These are phyloP conservation scores for Sungouiozyma ichnusensis DNA, from an alignment of 805 yeast species.

Conservation along the genomic window DNA sequence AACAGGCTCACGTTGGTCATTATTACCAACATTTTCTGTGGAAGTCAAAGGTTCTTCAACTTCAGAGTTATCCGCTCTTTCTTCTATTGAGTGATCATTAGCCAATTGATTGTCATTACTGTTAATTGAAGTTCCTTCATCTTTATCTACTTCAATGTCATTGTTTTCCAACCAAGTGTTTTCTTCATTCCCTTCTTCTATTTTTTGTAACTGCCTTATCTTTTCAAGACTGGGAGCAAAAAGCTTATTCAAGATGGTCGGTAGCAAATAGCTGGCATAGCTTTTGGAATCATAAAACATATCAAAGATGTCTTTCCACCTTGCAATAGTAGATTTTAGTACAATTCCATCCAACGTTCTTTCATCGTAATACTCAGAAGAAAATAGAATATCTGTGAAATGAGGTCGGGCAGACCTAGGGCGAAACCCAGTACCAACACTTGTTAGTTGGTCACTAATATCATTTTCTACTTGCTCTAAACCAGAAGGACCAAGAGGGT, in stretches of 20 bases:
- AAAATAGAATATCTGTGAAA: constrained; percentile 23
- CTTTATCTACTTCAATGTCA: not conserved
- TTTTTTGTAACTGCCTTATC: constrained; percentile 18
- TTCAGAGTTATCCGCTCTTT: constrained; percentile 7
- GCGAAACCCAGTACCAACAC: constrained; percentile 18
- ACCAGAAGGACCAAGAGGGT: constrained; percentile 27
- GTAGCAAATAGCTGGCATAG: constrained; percentile 30
- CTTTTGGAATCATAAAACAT: constrained; percentile 39
- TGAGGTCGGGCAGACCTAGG: constrained; percentile 19
- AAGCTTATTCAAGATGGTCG: constrained; percentile 37
- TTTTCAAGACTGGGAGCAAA: constrained; percentile 39
- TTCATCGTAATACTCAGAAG: constrained; percentile 26
- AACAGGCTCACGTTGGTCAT: constrained; percentile 38
- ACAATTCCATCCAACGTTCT: constrained; percentile 24
- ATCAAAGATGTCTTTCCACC: constrained; percentile 56
- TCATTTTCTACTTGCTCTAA: constrained; percentile 27
- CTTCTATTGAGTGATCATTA: not conserved
- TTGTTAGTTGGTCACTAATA: constrained; percentile 19
- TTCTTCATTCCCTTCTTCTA: constrained; percentile 22
- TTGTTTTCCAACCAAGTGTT: constrained; percentile 15
- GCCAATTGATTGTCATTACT: not conserved
- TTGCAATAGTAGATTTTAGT: constrained; percentile 41
- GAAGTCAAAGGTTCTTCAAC: constrained; percentile 2
- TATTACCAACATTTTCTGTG: constrained; percentile 4
- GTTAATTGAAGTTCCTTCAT: not conserved